Evolutionary conservation across 23 red algal genomes (phyloP).

Genomic region (Gracilaria gracilis): DNA sequence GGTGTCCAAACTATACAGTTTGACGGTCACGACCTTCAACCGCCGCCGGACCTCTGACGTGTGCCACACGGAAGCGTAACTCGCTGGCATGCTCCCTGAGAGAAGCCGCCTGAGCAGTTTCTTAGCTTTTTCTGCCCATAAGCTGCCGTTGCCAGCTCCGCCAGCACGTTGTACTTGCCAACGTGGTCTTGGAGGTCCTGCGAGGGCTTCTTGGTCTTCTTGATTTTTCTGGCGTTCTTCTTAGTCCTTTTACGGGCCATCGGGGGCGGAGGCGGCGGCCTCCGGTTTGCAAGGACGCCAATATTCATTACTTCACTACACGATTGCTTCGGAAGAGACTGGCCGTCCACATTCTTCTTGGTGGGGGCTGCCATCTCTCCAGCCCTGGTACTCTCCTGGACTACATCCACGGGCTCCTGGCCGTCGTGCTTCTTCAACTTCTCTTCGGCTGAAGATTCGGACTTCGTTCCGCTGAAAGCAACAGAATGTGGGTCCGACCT

Average conservation of each 20-base stretch:
- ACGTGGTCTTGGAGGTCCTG: neutral
- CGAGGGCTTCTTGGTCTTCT: neutral
- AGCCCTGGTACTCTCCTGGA: neutral
- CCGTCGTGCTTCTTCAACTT: neutral
- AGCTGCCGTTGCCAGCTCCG: neutral
- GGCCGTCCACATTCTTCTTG: conserved; percentile 2
- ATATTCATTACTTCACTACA: neutral
- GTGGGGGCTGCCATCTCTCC: neutral
- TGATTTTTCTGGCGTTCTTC: neutral
- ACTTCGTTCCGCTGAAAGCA: neutral
- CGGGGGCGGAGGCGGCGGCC: neutral
- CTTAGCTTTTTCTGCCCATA: neutral
- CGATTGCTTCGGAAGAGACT: neutral
- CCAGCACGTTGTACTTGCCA: conserved; percentile 34
- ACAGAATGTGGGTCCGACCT: neutral
- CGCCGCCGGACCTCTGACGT: neutral
- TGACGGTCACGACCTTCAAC: neutral
- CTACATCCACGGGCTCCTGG: neutral
- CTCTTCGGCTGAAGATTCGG: neutral
- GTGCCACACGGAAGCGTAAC: neutral
- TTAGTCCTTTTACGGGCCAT: neutral
- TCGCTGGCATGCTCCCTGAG: neutral
- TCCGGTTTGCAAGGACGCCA: neutral
- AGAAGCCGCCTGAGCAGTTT: neutral
- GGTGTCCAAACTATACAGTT: neutral